These are phyloP conservation scores for Spathaspora passalidarum DNA, from an alignment of 805 yeast species.

Conservation along the genomic window DNA sequence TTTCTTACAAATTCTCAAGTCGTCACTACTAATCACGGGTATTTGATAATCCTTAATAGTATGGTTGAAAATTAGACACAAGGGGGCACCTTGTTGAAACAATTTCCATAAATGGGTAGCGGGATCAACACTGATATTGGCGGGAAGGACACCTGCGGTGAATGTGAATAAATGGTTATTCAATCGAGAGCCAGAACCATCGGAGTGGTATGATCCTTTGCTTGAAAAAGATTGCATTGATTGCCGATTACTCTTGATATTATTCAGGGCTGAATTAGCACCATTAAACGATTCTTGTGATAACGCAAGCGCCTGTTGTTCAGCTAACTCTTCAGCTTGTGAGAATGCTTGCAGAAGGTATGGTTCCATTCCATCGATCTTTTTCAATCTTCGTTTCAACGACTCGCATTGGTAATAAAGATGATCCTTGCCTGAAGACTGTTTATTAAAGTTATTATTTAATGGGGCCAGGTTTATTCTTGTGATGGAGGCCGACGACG, in stretches of 20 bases:
- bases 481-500: slow-evolving; percentile 30
- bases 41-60: slow-evolving; percentile 46
- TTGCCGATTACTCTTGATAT: background rate
- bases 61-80: slow-evolving; percentile 79
- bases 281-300: slow-evolving; percentile 29
- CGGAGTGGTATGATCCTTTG: slow-evolving; percentile 1
- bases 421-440: slow-evolving; percentile 62
- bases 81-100: slow-evolving; percentile 88
- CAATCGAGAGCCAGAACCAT: slow-evolving; percentile 10
- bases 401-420: slow-evolving; percentile 63
- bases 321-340: slow-evolving; percentile 66
- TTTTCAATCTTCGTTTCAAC: slow-evolving; percentile 52
- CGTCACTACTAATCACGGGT: slow-evolving; percentile 70
- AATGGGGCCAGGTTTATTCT: slow-evolving; percentile 47
- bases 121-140: slow-evolving; percentile 77
- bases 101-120: slow-evolving; percentile 87
- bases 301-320: slow-evolving; percentile 62
- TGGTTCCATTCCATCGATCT: slow-evolving; percentile 66
- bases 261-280: background rate
- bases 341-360: slow-evolving; percentile 61
- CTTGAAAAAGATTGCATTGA: background rate
- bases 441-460: slow-evolving; percentile 55
- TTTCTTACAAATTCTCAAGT: slow-evolving; percentile 79
- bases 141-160: slow-evolving; percentile 76
- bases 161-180: slow-evolving; percentile 52